A percentile compares a stretch with the other conserved stretches of the same genome.
These are phyloP conservation scores for Fraxinus floribunda DNA, from an alignment of 305 asterid species.

Conservation along the genomic window DNA sequence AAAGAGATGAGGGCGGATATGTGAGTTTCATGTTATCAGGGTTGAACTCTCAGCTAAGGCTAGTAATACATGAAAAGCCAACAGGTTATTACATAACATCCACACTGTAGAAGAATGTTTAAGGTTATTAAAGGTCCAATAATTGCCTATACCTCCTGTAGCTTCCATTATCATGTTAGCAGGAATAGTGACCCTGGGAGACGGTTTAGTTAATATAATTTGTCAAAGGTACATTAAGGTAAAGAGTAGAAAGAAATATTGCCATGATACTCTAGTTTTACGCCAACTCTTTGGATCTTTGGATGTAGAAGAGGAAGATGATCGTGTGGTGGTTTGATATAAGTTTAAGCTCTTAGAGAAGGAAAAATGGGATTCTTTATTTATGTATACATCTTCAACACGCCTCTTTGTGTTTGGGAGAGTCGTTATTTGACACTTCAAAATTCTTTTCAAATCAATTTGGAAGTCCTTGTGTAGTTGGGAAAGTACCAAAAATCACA, in stretches of 20 bases:
- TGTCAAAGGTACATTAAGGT: neutral
- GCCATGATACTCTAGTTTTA: neutral
- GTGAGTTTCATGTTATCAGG: neutral
- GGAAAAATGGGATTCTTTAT: neutral
- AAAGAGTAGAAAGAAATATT: neutral
- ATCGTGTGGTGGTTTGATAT: neutral
- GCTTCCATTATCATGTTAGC: neutral
- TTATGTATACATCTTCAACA: neutral
- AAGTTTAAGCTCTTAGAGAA: neutral
- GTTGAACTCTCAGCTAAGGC: neutral
- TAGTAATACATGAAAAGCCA: neutral
- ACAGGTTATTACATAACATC: neutral
- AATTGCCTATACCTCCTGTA: neutral
- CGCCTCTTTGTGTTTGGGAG: neutral
- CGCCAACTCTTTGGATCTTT: neutral
- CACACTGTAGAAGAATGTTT: neutral
- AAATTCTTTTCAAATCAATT: neutral
- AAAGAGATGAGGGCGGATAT: neutral
- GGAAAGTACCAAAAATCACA: slow-evolving; percentile 11
- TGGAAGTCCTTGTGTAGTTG: slow-evolving; percentile 9
- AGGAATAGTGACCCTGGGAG: neutral
- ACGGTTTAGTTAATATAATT: neutral
- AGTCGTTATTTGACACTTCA: neutral
- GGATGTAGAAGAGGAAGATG: neutral
- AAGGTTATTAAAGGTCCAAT: neutral